phyloP scores from a whole-genome alignment of 2,329 filamentous ascomycete species.

The Fusarium armeniacum region DNA sequence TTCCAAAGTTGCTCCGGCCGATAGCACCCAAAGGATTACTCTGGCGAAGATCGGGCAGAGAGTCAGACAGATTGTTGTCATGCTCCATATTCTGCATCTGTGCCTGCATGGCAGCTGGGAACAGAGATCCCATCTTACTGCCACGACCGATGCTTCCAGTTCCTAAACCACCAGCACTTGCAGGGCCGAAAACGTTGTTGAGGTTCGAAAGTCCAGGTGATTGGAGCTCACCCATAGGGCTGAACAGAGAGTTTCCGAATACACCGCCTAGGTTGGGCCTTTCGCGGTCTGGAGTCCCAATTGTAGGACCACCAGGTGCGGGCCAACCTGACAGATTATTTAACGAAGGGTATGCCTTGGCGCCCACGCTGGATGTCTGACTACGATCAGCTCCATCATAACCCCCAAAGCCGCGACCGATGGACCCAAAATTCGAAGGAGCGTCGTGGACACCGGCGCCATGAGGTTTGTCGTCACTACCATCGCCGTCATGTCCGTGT shows the following conservation, averaged over 20 bases:
- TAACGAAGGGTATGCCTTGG: slow-evolving; percentile 77
- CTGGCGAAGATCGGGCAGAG: slow-evolving; percentile 71
- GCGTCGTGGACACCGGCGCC: slow-evolving; percentile 59
- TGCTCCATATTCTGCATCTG: slow-evolving; percentile 85
- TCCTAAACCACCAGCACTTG: slow-evolving; percentile 66
- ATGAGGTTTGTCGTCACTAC: slow-evolving; percentile 63
- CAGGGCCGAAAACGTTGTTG: slow-evolving; percentile 77
- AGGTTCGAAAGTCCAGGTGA: slow-evolving; percentile 78
- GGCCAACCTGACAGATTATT: slow-evolving; percentile 73
- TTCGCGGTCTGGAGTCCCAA: slow-evolving; percentile 77
- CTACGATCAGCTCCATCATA: slow-evolving; percentile 88
- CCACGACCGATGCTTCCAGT: slow-evolving; percentile 78
- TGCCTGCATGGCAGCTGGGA: slow-evolving; percentile 90
- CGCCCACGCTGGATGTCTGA: slow-evolving; percentile 89
- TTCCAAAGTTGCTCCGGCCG: slow-evolving; percentile 71
- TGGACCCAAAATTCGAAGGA: slow-evolving; percentile 66
- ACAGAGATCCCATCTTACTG: slow-evolving; percentile 88
- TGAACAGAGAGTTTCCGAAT: slow-evolving; percentile 86
- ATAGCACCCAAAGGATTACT: slow-evolving; percentile 75
- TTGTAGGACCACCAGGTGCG: slow-evolving; percentile 67
- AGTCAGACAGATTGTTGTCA: slow-evolving; percentile 70
- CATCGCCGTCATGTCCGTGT: slow-evolving; percentile 74
- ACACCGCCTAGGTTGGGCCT: slow-evolving; percentile 68
- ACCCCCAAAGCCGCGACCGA: slow-evolving; percentile 65
- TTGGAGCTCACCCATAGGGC: slow-evolving; percentile 81